phyloP scores from a whole-genome alignment of 495 filamentous ascomycete genomes.

The Neurospora sp. region DNA sequence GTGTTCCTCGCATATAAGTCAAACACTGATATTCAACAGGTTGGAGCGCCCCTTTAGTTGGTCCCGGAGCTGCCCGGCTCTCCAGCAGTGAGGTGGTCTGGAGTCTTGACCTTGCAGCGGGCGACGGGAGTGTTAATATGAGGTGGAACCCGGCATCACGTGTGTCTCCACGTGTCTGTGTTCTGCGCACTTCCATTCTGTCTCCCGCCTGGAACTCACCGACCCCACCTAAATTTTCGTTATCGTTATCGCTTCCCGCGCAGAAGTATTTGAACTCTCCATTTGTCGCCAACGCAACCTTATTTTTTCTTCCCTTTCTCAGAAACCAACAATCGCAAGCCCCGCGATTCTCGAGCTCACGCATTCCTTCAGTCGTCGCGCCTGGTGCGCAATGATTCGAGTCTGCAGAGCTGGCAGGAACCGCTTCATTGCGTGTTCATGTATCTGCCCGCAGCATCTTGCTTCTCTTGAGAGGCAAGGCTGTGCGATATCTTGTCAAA shows the following conservation, averaged over 20 bases:
- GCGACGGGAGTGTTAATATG: not conserved
- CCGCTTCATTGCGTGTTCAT: not conserved
- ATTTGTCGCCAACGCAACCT: not conserved
- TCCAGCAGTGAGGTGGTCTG: not conserved
- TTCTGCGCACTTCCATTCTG: not conserved
- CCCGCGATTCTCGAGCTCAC: not conserved
- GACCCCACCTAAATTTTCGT: constrained; percentile 5
- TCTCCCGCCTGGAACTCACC: not conserved
- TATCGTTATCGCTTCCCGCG: constrained; percentile 5
- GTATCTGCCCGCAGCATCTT: not conserved
- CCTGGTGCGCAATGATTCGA: not conserved
- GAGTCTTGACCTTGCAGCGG: not conserved
- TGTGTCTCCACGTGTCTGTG: not conserved
- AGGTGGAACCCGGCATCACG: not conserved
- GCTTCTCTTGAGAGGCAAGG: not conserved
- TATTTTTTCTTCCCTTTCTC: constrained; percentile 1
- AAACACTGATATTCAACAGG: not conserved
- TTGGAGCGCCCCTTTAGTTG: not conserved
- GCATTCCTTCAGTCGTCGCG: not conserved
- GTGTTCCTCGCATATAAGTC: not conserved
- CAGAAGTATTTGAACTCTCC: constrained; percentile 5
- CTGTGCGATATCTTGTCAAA: not conserved
- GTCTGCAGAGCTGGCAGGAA: not conserved
- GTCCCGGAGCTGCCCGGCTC: not conserved
- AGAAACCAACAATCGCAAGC: not conserved